Evolutionary conservation across 352 stramenopile genomes (phyloP), one percentile per base, ranked within the genome.

Genomic region (Globisporangium splendens): DNA sequence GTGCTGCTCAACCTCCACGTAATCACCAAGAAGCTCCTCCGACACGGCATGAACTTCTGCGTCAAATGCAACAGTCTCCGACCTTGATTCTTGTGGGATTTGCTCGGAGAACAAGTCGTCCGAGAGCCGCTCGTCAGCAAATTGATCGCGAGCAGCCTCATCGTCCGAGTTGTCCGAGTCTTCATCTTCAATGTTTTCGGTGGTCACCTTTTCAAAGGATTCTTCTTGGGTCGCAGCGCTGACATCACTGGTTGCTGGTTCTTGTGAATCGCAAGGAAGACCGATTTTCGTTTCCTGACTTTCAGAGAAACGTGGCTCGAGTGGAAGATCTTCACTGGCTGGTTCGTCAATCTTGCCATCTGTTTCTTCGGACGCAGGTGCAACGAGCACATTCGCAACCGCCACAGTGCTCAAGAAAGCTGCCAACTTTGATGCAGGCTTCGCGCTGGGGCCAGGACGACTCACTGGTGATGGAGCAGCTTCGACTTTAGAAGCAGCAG

Each of bases 401-500:
- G 86, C 73, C 3, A 91, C 81, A 11, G 68, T 85, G 59, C 56
- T 91, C 38, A 91, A 50, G 56, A 91, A 91, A 7, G 75, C 75
- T 7, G 81, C 76, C 2, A 91, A 61, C 54, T 81, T 87, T 2
- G 79, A 86, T 53, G 66, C 49, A 15, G 62, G 58, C 51, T 70
- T 69, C 53, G 49, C 31, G 41, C 18, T 18, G 31, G 50, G 56
- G 28, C 48, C 41, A 15, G 62, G 53, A 22, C 46, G 55, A 10
- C 20, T 50, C 17, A 50, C 8, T 14, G 43, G 8, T 7, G 52
- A 31, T n/a, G 38, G 15, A 13, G 21, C 41, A 35, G 41, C 51
- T 20, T 56, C 35, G 18, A 35, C 38, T 35, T 35, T 35, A 35
- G 28, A 8, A 35, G 28, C 8, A 35, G 28, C 28, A 35, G 10